Percentiles rank a stretch among this genome's conserved stretches.
phyloP scores from a whole-genome alignment of 495 filamentous ascomycete genomes.

The Barbatosphaeria neglecta region DNA sequence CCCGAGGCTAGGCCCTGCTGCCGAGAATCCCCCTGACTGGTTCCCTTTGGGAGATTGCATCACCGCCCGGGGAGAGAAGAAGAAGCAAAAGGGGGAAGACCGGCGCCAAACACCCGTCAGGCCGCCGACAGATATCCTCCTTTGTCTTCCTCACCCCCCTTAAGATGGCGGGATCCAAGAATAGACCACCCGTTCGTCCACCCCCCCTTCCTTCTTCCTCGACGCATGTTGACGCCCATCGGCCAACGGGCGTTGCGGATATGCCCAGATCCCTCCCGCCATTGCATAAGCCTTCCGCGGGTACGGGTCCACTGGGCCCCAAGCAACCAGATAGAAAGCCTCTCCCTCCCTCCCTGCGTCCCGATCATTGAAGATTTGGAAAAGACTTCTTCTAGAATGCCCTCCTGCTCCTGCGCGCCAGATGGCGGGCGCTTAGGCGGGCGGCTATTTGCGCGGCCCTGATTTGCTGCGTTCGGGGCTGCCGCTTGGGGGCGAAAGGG shows the following conservation, averaged over 20 bases:
- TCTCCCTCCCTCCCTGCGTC: neutral
- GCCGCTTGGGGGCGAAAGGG: neutral
- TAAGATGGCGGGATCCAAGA: neutral
- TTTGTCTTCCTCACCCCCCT: neutral
- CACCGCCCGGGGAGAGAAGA: neutral
- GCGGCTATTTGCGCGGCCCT: neutral
- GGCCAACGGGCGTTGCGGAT: neutral
- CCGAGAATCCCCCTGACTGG: neutral
- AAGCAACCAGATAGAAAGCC: no score
- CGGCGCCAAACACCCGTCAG: neutral
- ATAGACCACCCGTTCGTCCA: no score
- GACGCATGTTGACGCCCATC: neutral
- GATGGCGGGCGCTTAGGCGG: neutral
- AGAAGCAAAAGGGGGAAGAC: neutral
- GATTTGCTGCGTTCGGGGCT: neutral
- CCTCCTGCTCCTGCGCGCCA: neutral
- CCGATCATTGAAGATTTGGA: neutral
- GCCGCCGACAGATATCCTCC: neutral
- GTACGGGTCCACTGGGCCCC: neutral
- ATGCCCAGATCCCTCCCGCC: neutral
- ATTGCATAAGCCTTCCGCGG: neutral
- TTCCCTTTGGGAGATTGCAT: neutral
- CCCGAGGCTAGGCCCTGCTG: neutral
- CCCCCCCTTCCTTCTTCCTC: neutral
- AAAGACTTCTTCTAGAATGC: neutral